phyloP scores from a whole-genome alignment of 768 basidiomycete genomes.

The Royoungia palumana region DNA sequence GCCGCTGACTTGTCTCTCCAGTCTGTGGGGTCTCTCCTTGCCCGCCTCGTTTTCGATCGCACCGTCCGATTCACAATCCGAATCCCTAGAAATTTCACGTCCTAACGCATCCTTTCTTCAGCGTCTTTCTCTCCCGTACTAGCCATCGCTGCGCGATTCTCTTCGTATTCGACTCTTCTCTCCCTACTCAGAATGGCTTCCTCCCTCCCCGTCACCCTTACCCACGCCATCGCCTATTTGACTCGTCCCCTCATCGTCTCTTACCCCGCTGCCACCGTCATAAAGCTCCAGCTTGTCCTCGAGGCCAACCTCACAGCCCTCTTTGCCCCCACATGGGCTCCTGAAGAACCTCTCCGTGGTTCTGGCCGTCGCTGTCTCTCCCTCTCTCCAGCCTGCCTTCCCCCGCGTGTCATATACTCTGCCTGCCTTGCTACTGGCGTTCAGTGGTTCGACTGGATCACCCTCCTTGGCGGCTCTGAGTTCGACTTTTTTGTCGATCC shows the following conservation, averaged over 20 bases:
- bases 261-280: slow-evolving; percentile 59
- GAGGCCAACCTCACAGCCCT: slow-evolving; percentile 70
- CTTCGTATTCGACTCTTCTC: neutral
- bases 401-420: slow-evolving; percentile 67
- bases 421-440: slow-evolving; percentile 68
- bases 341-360: slow-evolving; percentile 60
- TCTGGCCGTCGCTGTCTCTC: slow-evolving; percentile 74
- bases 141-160: slow-evolving; percentile 34
- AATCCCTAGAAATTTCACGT: slow-evolving; percentile 19
- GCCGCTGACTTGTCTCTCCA: slow-evolving; percentile 14
- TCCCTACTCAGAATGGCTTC: slow-evolving; percentile 20
- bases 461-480: slow-evolving; percentile 61
- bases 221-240: slow-evolving; percentile 72
- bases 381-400: slow-evolving; percentile 63
- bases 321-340: slow-evolving; percentile 64
- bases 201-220: slow-evolving; percentile 62
- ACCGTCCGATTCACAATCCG: slow-evolving; percentile 26
- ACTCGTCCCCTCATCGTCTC: slow-evolving; percentile 58
- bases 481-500: slow-evolving; percentile 83
- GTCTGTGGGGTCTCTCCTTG: slow-evolving; percentile 24
- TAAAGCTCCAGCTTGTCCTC: slow-evolving; percentile 67
- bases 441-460: slow-evolving; percentile 82
- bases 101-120: slow-evolving; percentile 24
- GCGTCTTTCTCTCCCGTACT: neutral
- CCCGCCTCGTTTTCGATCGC: slow-evolving; percentile 16